Evolutionary conservation across 1,284 basidiomycete genomes (phyloP), one percentile per base, ranked within the genome.

Genomic region (Athelia psychrophila): DNA sequence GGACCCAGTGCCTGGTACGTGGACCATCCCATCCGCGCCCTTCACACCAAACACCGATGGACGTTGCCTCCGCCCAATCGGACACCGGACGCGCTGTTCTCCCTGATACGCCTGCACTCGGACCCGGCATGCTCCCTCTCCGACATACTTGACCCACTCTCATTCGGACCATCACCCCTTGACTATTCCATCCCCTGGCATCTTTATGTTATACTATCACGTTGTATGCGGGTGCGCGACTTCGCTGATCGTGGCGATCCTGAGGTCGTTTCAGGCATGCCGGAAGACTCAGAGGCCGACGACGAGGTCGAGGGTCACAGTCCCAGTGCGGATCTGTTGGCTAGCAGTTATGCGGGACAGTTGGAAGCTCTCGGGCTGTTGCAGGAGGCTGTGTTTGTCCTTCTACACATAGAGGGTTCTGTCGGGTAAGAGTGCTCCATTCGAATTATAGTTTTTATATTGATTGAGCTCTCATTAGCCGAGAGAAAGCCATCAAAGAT

Each of bases 111-210:
- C 61, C 76, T 99, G 62, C 83, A 80, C 71, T 85, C 85, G 5
- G 81, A 88, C 49, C 84, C 83, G 1, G 74, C 76, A 15, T 81
- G 82, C 52, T 85, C 86, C 4, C 73, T 88, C 15, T 87, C 84
- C 2, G 74, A 78, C 30, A 69, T 81, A 8, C 77, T 78, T 58
- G 81, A 73, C 55, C 88, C 95, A 0, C 74, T 86, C 27, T 90
- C 89, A 33, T 93, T 91, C 62, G 83, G 86, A 1, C 71, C 88
- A 0, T 89, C 85, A 12, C 88, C 89, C 0, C 69, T 84, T 19
- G 95, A 97, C 67, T 88, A 86, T 64, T 84, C 92, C 12, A 73
- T 98, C 51, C 80, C 91, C 8, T 99, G 96, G 96, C 95, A 98
- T 69, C 67, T 98, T 25, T 98, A 96, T 66, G 83, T 95, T 53